Conservation (phyloP, 2,329 filamentous ascomycete species). For the Trichoderma simmonsii region DNA sequence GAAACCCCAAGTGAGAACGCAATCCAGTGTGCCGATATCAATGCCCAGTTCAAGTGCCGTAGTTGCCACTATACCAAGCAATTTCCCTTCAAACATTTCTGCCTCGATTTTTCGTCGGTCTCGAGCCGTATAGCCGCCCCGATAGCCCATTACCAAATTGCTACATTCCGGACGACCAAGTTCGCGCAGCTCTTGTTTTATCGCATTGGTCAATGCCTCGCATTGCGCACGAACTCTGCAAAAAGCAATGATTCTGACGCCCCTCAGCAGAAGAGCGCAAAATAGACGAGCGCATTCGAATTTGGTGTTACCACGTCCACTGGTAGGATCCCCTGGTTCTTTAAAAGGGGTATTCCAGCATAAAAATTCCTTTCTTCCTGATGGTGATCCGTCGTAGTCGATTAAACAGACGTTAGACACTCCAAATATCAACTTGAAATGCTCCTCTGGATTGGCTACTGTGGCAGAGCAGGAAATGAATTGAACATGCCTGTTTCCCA, state of each 20-base stretch:
- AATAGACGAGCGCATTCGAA: conserved; percentile 87
- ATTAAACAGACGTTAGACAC: conserved; percentile 76
- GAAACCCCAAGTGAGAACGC: conserved; percentile 90
- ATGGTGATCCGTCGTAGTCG: conserved; percentile 90
- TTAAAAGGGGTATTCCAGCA: conserved; percentile 98
- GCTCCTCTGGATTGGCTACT: conserved; percentile 84
- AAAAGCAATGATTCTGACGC: conserved; percentile 90
- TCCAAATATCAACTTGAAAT: conserved; percentile 94
- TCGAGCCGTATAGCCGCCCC: conserved; percentile 90
- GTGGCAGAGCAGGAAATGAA: conserved; percentile 98
- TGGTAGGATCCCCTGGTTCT: conserved; percentile 81
- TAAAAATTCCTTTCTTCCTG: conserved; percentile 85
- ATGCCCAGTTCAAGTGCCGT: conserved; percentile 91
- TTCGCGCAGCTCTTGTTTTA: conserved; percentile 71
- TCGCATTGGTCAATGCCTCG: conserved; percentile 75
- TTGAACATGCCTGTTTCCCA: conserved; percentile 80
- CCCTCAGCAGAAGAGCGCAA: conserved; percentile 81
- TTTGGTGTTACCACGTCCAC: conserved; percentile 78
- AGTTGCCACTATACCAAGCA: conserved; percentile 90
- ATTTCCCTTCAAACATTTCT: conserved; percentile 95
- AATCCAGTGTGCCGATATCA: conserved; percentile 91
- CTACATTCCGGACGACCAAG: conserved; percentile 73
- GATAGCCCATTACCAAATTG: conserved; percentile 86
- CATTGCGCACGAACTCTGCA: conserved; percentile 85
- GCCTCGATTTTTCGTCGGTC: conserved; percentile 84